These are phyloP conservation scores for Nakazawaea ishiwadae DNA, from an alignment of 805 yeast species.

Conservation along the genomic window DNA sequence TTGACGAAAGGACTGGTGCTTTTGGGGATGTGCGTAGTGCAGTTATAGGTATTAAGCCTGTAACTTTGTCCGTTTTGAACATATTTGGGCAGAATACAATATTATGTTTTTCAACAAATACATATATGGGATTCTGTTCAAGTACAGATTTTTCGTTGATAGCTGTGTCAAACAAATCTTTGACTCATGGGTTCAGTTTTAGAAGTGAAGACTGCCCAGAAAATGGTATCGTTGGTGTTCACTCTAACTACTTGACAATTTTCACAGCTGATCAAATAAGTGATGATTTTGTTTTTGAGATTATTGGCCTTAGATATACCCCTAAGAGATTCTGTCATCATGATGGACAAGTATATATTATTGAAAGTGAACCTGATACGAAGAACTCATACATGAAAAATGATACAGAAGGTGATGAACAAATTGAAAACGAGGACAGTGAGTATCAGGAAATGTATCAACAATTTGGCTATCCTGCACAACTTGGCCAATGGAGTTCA, in stretches of 20 bases:
- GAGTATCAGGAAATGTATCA: slow-evolving; percentile 32
- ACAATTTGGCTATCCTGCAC: slow-evolving; percentile 38
- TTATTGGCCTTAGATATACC: slow-evolving; percentile 41
- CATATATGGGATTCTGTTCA: slow-evolving; percentile 49
- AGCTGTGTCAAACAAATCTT: slow-evolving; percentile 40
- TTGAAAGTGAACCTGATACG: slow-evolving; percentile 40
- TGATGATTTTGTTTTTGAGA: slow-evolving; percentile 29
- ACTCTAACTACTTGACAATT: slow-evolving; percentile 47
- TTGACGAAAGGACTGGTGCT: slow-evolving; percentile 59
- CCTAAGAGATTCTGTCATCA: slow-evolving; percentile 39
- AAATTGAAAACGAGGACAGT: slow-evolving; percentile 21
- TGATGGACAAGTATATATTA: slow-evolving; percentile 31
- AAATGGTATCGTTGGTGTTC: slow-evolving; percentile 62
- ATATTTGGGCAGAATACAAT: slow-evolving; percentile 29
- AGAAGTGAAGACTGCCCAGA: slow-evolving; percentile 55
- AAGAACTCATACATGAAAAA: slow-evolving; percentile 24
- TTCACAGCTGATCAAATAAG: slow-evolving; percentile 43
- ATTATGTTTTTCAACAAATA: slow-evolving; percentile 46
- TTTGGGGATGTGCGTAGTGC: slow-evolving; percentile 60
- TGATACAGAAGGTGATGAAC: slow-evolving; percentile 18
- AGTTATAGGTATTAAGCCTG: slow-evolving; percentile 69
- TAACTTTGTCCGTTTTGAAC: slow-evolving; percentile 38
- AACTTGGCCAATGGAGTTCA: slow-evolving; percentile 39
- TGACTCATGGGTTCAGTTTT: slow-evolving; percentile 48
- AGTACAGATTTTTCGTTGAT: slow-evolving; percentile 34